phyloP scores from a whole-genome alignment of 2,329 filamentous ascomycete species.

The Phaeomoniella chlamydospora region DNA sequence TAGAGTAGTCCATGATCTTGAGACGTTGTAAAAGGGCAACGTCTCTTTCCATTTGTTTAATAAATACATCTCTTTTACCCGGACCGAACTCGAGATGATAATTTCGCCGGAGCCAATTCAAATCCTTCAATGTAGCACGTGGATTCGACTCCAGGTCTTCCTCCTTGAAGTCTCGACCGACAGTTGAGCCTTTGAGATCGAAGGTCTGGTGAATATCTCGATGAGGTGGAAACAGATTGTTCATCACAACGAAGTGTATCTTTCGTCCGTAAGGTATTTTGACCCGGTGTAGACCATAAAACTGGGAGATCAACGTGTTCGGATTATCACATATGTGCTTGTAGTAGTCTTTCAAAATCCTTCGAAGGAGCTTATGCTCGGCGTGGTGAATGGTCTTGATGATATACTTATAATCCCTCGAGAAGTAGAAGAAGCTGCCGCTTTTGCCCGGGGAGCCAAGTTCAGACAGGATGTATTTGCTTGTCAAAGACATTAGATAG shows the following conservation, averaged over 20 bases:
- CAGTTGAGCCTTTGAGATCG: constrained; percentile 89
- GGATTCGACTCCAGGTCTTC: constrained; percentile 80
- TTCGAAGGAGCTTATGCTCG: constrained; percentile 43
- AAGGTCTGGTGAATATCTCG: constrained; percentile 95
- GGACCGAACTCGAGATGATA: constrained; percentile 78
- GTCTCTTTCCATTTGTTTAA: constrained; percentile 78
- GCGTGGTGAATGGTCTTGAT: constrained; percentile 98
- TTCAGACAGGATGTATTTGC: constrained; percentile 97
- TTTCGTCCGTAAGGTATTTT: constrained; percentile 98
- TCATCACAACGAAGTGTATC: constrained; percentile 99
- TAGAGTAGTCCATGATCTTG: constrained; percentile 97
- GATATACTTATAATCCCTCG: constrained; percentile 98
- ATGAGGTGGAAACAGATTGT: constrained; percentile 95
- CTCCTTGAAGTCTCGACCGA: constrained; percentile 82
- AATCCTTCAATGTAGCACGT: constrained; percentile 82
- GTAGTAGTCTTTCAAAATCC: constrained; percentile 71
- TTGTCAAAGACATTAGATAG: constrained; percentile 94
- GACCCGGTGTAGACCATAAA: constrained; percentile 91
- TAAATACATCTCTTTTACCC: constrained; percentile 72
- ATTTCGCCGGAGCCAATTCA: constrained; percentile 87
- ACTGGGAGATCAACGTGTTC: constrained; percentile 92
- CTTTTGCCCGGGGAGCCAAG: constrained; percentile 95
- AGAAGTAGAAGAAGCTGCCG: constrained; percentile 99
- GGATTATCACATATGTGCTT: constrained; percentile 84
- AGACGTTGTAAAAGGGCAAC: constrained; percentile 74